A percentile compares a stretch with the other conserved stretches of the same genome.
Evolutionary conservation across 2,329 filamentous ascomycete genomes (phyloP).

Genomic region (Aphanoascus verrucosus): DNA sequence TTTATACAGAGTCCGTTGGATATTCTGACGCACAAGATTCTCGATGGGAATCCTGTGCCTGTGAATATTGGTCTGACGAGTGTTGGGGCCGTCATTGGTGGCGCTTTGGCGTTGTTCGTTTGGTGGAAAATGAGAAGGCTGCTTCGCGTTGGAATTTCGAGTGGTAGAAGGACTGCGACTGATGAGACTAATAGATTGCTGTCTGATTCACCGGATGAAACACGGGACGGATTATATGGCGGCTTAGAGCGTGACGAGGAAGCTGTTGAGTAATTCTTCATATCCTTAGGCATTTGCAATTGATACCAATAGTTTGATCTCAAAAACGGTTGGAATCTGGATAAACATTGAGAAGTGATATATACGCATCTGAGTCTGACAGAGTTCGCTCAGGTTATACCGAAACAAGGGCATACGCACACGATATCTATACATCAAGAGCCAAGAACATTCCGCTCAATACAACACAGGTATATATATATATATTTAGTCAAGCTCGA

Average conservation of each 20-base stretch:
- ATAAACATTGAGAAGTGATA: not conserved
- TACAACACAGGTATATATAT: not conserved
- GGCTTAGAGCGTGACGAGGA: not conserved
- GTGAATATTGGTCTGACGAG: conserved; percentile 61
- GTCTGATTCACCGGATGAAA: not conserved
- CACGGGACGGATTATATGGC: conserved; percentile 3
- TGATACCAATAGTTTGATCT: not conserved
- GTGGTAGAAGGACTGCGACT: not conserved
- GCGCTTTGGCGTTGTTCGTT: conserved; percentile 57
- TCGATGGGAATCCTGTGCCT: conserved; percentile 61
- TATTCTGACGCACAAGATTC: conserved; percentile 61
- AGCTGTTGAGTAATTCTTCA: not conserved
- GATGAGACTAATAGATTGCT: conserved; percentile 9
- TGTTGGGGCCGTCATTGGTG: conserved; percentile 54
- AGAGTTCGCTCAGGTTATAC: not conserved
- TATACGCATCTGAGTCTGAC: not conserved
- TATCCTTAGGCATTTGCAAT: not conserved
- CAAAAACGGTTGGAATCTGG: not conserved
- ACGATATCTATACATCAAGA: not conserved
- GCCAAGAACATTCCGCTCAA: not conserved
- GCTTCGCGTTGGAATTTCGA: not conserved
- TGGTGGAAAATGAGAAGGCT: conserved; percentile 29
- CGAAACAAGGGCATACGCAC: not conserved
- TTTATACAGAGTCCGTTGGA: conserved; percentile 74
- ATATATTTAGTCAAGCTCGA: conserved; percentile 22